Conservation (phyloP, 192 early-diverging fungal genomes). For the Backusella macrospora region DNA sequence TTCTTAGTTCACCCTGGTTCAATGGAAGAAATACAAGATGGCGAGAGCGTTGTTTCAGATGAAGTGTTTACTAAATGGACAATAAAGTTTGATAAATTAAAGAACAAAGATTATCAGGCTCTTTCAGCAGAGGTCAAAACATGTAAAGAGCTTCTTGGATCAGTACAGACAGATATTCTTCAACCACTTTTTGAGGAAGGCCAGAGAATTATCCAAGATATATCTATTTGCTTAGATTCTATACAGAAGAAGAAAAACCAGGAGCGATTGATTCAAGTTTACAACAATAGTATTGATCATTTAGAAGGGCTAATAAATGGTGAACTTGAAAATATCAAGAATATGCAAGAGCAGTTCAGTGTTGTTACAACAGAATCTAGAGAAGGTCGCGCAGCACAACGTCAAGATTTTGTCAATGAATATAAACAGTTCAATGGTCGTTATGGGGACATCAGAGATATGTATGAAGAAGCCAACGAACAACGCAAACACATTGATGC, state of each 20-base stretch:
- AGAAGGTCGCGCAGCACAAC: not conserved
- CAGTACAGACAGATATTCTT: not conserved
- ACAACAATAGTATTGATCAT: not conserved
- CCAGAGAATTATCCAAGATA: not conserved
- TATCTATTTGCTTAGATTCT: not conserved
- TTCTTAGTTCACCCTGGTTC: not conserved
- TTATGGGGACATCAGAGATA: not conserved
- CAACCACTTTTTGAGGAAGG: not conserved
- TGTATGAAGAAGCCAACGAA: not conserved
- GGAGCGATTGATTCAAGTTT: not conserved
- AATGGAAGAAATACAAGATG: not conserved
- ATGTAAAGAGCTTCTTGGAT: not conserved
- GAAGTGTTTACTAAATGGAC: slow-evolving; percentile 13
- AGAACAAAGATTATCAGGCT: slow-evolving; percentile 1
- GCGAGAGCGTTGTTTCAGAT: slow-evolving; percentile 4
- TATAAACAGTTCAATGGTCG: not conserved
- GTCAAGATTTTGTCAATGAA: not conserved
- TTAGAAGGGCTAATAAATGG: not conserved
- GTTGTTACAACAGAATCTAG: not conserved
- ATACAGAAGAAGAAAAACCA: not conserved
- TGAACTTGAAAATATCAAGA: not conserved
- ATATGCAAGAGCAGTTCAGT: slow-evolving; percentile 8
- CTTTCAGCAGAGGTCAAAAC: not conserved
- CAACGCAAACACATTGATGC: not conserved
- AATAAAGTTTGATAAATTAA: slow-evolving; percentile 9